A percentile compares a stretch with the other conserved stretches of the same genome.
Evolutionary conservation across 2,329 filamentous ascomycete species (phyloP).

Genomic region (Penicillium sp.): DNA sequence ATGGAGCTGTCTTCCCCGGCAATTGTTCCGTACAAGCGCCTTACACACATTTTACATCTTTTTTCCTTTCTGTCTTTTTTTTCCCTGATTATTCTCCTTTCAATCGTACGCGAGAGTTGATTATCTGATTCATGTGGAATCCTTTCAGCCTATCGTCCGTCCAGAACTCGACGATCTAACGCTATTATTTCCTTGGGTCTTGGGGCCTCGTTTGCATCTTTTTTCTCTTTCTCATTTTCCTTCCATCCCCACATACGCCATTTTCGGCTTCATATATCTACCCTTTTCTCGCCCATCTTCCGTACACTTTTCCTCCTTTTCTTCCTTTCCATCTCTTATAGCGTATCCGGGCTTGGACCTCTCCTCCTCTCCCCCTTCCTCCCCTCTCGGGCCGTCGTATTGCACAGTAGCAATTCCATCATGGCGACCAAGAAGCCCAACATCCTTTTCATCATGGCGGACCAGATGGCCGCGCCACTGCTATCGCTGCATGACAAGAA

Average conservation of each 20-base stretch:
- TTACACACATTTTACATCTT: neutral
- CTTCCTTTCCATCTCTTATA: conserved; percentile 9
- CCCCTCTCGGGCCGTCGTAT: neutral
- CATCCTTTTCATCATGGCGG: conserved; percentile 94
- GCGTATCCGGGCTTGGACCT: neutral
- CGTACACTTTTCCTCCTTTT: conserved; percentile 5
- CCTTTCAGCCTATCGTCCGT: neutral
- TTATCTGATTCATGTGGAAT: neutral
- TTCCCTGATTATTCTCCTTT: neutral
- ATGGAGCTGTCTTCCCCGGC: neutral
- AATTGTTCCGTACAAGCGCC: conserved; percentile 1
- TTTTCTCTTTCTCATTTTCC: conserved; percentile 7
- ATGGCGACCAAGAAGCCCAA: conserved; percentile 62
- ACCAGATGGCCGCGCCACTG: conserved; percentile 87
- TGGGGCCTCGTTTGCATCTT: neutral
- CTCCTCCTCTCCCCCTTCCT: conserved; percentile 1
- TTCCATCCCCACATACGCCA: conserved; percentile 20
- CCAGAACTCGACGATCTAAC: neutral
- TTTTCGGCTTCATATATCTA: conserved; percentile 20
- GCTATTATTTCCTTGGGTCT: neutral
- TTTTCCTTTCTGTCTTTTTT: neutral
- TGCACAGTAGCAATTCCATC: conserved; percentile 12
- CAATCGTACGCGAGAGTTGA: neutral
- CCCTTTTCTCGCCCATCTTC: conserved; percentile 3
- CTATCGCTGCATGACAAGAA: conserved; percentile 89